Base-by-base conservation (phyloP, 208 protist species). In the Wallacemonas rigidus region DNA sequence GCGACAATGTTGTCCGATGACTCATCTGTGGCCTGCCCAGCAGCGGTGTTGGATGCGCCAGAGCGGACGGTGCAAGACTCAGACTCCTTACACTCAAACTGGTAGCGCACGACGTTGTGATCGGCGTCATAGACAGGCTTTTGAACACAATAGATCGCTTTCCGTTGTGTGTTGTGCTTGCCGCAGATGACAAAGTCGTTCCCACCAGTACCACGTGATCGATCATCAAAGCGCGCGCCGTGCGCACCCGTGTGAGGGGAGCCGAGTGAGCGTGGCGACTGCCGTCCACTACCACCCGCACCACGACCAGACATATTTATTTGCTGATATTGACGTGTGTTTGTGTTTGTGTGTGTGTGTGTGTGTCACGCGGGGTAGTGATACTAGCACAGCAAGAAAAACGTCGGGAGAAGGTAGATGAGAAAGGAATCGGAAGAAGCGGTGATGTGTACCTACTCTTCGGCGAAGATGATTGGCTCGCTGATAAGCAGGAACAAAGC, bases 41-140 rank as follows among this genome's bases (percentile, higher is more conserved):
- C 43, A 3, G 15, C 17, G 12, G 43, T 17, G 35, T 39, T 7
- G 6, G 2, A 11, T 2, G 7, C 50, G 36, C 50, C 45, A 56
- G 56, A 47, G 15, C 36, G 41, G 4, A 47, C 35, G 14, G 14
- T 78, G 70, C 89, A 94, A 6, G 61, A 48, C 50, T 69, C 65
- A 3, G 51, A 77, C 0, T 79, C 75, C 63, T 67, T 82, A 75
- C 89, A 94, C 1, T 82, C 68, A 55, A 86, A 94, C 40, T 78
- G 75, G 51, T 88, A 86, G 38, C 72, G 80, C 39, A 92, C 67
- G 26, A 92, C 71, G 38, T 87, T 76, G 67, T 83, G 86, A 53
- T 94, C 89, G 2, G 89, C 89, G 63, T 94, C 84, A 69, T 82
- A 76, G 7, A 94, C 71, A 14, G 86, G 80, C 61, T 51, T 76